A percentile compares a stretch with the other conserved stretches of the same genome.
phyloP scores from a whole-genome alignment of 1,139 yeast genomes.

The Saccharomyces uvarum region DNA sequence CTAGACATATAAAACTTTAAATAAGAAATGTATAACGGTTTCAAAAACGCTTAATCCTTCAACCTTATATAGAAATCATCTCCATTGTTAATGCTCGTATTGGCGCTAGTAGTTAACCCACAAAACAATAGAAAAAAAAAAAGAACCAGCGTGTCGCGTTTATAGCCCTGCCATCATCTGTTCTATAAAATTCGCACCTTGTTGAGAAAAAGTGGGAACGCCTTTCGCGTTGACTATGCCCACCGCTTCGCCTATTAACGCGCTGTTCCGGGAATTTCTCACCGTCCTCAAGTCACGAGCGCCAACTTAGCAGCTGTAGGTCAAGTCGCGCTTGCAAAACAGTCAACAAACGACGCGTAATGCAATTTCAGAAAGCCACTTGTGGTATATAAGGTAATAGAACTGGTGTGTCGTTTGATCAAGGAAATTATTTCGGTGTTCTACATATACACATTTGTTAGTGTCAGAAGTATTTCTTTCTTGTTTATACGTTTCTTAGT shows the following conservation, averaged over 20 bases:
- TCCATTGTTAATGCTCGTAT: neutral
- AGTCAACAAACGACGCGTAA: too few relatives aligned
- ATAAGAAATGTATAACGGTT: neutral
- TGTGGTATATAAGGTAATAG: too few relatives aligned
- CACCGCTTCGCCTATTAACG: conserved; percentile 42
- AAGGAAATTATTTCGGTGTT: neutral
- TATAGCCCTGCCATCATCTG: conserved; percentile 6
- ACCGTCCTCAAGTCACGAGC: conserved; percentile 35
- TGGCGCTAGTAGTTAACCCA: neutral
- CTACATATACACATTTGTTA: neutral
- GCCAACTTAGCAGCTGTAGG: too few relatives aligned
- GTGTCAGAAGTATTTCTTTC: too few relatives aligned
- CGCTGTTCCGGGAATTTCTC: conserved; percentile 39
- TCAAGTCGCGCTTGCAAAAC: too few relatives aligned
- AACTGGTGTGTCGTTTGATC: neutral
- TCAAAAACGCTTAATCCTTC: neutral
- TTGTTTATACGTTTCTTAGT: neutral
- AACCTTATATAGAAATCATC: neutral
- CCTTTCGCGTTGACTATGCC: conserved; percentile 51
- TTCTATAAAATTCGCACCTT: conserved; percentile 13
- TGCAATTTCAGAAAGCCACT: too few relatives aligned
- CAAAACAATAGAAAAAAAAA: neutral
- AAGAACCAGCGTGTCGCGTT: neutral
- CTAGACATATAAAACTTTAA: neutral
- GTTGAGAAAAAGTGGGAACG: conserved; percentile 30